Evolutionary conservation across 345 rosid genomes (phyloP), one percentile per base, ranked within the genome.

Genomic region (Linum trigynum): DNA sequence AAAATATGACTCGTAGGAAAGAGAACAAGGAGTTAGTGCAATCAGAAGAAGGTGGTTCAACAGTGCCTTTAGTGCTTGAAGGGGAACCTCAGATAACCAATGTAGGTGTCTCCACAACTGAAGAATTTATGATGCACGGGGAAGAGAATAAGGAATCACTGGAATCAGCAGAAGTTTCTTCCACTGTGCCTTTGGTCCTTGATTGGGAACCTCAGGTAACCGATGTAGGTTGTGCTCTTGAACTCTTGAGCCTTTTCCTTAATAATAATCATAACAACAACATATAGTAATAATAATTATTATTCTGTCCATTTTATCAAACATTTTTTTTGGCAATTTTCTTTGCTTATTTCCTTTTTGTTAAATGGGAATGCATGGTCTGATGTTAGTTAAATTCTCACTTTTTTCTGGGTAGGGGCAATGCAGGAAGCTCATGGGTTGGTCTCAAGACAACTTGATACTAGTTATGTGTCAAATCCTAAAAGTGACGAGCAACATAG

Each of bases 391-490:
- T 72, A 76, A 75, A 65, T 83, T 84, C 90, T 86, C 87, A 86
- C 86, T 87, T 84, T 77, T 80, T 85, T 75, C 86, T 87, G 80
- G 92, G 86, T 83, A 86, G 98, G 98, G 88, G 79, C 80, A 78
- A 83, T 89, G 95, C 97, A 92, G 95, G 96, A 82, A 74, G 80
- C 81, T 74, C 75, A 83, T 81, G 81, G 76, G 76, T 81, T 72
- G 73, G 83, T 59, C 71, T 69, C 69, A 71, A 72, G 75, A 62
- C 83, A 84, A 64, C 61, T 55, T 69, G 68, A 72, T 67, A 67
- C 70, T 61, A 71, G 72, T 58, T 35, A 48, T 72, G 73, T 71
- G 64, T 43, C 58, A 45, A 68, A 71, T 70, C 71, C 12, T 64
- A 69, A 67, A 57, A 67, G 63, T 59, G 71, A 74, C 60, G 67